Conservation (phyloP, 441 rosid species). For the Gossypium gossypioides region DNA sequence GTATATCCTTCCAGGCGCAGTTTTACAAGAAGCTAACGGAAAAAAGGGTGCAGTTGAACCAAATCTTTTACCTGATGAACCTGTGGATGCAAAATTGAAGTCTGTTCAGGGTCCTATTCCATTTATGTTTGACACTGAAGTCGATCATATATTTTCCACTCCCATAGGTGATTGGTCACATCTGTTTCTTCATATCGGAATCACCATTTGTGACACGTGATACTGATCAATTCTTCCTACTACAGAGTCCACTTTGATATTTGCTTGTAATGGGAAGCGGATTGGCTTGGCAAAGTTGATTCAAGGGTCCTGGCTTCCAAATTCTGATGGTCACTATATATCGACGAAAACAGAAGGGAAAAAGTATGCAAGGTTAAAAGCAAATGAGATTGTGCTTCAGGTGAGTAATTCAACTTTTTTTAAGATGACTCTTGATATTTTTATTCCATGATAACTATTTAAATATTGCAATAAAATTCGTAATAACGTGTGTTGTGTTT, state of each 20-base stretch:
- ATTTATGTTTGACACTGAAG: conserved; percentile 88
- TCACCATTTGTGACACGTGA: conserved; percentile 11
- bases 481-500: not conserved
- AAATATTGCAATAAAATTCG: too few species aligned
- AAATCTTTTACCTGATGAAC: conserved; percentile 24
- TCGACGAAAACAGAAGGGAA: conserved; percentile 80
- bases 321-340: conserved; percentile 75
- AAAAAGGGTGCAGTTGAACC: conserved; percentile 53
- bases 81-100: conserved; percentile 46
- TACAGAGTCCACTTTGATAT: conserved; percentile 90
- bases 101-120: conserved; percentile 73
- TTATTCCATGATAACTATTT: too few species aligned
- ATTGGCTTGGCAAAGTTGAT: conserved; percentile 82
- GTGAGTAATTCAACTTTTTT: conserved; percentile 30
- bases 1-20: conserved; percentile 67
- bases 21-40: conserved; percentile 52
- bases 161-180: conserved; percentile 67
- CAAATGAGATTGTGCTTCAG: conserved; percentile 82
- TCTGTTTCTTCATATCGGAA: conserved; percentile 14
- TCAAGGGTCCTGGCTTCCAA: conserved; percentile 69
- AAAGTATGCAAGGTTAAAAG: conserved; percentile 76
- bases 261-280: conserved; percentile 75
- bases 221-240: conserved; percentile 30
- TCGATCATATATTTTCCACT: conserved; percentile 87
- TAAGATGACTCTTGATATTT: not conserved